Evolutionary conservation across 169 alveolate genomes (phyloP).

Genomic region (Eimeria zaria): DNA sequence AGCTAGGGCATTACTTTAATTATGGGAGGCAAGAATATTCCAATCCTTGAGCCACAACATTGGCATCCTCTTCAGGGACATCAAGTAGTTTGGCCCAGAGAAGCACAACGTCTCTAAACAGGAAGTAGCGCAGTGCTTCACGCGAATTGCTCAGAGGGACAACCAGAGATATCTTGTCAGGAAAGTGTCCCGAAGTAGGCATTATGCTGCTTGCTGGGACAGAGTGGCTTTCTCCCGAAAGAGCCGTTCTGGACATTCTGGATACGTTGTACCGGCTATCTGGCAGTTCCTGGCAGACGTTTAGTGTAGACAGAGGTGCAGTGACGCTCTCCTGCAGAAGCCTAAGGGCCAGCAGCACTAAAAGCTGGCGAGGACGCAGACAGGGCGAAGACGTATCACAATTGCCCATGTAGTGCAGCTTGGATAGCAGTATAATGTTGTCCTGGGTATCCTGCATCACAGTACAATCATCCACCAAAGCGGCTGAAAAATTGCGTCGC

Average conservation of each 20-base stretch:
- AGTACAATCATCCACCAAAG: not conserved
- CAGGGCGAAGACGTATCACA: not conserved
- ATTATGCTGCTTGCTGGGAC: not conserved
- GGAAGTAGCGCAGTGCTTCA: conserved; percentile 25
- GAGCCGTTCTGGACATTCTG: not conserved
- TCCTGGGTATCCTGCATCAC: conserved; percentile 45
- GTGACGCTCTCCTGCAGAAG: conserved; percentile 65
- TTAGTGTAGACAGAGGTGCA: conserved; percentile 5
- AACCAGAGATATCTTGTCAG: not conserved
- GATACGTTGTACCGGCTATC: not conserved
- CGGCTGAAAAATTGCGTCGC: not conserved
- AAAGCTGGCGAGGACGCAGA: conserved; percentile 46
- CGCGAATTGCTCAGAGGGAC: conserved; percentile 51
- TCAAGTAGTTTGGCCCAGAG: conserved; percentile 49
- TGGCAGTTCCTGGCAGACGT: not conserved
- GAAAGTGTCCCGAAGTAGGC: not conserved
- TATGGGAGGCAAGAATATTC: conserved; percentile 42
- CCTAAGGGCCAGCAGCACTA: conserved; percentile 57
- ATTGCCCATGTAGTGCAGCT: conserved; percentile 1
- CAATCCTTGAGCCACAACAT: conserved; percentile 25
- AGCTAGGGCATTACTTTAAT: not conserved
- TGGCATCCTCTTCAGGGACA: conserved; percentile 60
- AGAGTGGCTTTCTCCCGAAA: not conserved
- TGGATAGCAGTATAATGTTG: conserved; percentile 27
- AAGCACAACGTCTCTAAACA: conserved; percentile 52